Conservation (phyloP, 2,329 filamentous ascomycete species). For the Shiraia sp. region DNA sequence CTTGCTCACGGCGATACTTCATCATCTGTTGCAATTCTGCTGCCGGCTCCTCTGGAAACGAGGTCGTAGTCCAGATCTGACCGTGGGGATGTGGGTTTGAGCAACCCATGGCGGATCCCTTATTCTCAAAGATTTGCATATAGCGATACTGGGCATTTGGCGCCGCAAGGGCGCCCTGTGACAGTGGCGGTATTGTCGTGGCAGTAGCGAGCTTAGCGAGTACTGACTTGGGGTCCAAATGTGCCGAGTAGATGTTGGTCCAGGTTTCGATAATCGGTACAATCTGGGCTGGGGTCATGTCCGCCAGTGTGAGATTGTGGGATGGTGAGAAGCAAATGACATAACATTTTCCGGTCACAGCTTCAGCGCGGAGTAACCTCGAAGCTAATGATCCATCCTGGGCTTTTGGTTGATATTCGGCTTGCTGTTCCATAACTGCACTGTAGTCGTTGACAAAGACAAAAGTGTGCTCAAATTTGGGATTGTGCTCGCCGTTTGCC, state of each 20-base stretch:
- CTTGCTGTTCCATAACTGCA: slow-evolving; percentile 91
- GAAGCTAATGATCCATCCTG: slow-evolving; percentile 65
- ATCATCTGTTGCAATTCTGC: slow-evolving; percentile 78
- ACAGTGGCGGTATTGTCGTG: slow-evolving; percentile 53
- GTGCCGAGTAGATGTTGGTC: slow-evolving; percentile 84
- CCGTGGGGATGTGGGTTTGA: slow-evolving; percentile 98
- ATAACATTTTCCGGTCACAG: slow-evolving; percentile 94
- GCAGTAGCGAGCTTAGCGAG: slow-evolving; percentile 56
- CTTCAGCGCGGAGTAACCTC: slow-evolving; percentile 77
- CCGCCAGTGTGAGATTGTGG: slow-evolving; percentile 90
- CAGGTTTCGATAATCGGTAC: slow-evolving; percentile 84
- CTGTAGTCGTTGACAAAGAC: slow-evolving; percentile 98
- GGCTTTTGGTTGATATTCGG: slow-evolving; percentile 67
- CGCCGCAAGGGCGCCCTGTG: slow-evolving; percentile 49
- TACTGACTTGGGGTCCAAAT: slow-evolving; percentile 73
- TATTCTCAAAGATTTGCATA: slow-evolving; percentile 99
- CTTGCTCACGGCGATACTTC: slow-evolving; percentile 75
- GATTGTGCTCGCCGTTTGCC: slow-evolving; percentile 84
- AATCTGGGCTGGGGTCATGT: slow-evolving; percentile 78
- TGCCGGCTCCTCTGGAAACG: slow-evolving; percentile 83
- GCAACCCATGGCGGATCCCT: slow-evolving; percentile 96
- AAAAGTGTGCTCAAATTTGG: slow-evolving; percentile 83
- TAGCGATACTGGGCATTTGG: slow-evolving; percentile 83
- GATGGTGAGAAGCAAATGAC: slow-evolving; percentile 91
- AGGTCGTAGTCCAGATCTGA: slow-evolving; percentile 93